Evolutionary conservation across 1,284 basidiomycete genomes (phyloP), one percentile per base, ranked within the genome.

Genomic region (Austroboletus novae-zelandiae): DNA sequence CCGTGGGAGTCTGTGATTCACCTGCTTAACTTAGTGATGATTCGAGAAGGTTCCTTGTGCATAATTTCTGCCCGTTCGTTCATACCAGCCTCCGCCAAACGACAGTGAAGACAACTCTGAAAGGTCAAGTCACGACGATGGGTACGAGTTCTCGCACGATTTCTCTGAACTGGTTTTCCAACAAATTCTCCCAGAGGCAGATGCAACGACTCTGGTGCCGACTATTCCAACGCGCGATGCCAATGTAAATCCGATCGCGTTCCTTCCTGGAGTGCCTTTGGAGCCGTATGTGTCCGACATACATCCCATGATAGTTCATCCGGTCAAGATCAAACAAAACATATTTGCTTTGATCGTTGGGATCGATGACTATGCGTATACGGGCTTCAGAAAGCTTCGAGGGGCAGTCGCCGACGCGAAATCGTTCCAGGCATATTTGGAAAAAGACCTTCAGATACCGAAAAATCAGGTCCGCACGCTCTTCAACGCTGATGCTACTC

Each of bases 321-420:
- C 17, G 15, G 25, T 10, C 40, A 43, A 13, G 23, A 41, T 6
- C 20, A 51, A 43, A 47, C 37, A 25, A 23, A 40, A 31, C 23
- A 45, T 81, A 44, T 84, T 83, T 51, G 80, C 79, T 17, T 68
- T 84, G 50, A 67, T 84, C 50, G 73, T 85, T 51, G 83, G 81
- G 36, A 78, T 84, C 51, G 75, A 84, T 63, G 69, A 71, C 49
- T 85, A 85, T 65, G 74, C 25, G 8, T 4, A 27, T 27, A 1
- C 75, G 13, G 64, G 68, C 45, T 75, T 80, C 30, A 76, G 73
- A 74, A 78, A 80, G 55, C 73, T 84, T 36, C 68, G 76, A 43
- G 77, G 79, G 40, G 80, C 78, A 52, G 75, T 77, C 35, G 72
- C 79, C 48, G 83, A 85, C 59, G 81, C 82, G 8, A 71, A 74